A percentile compares a stretch with the other conserved stretches of the same genome.
phyloP scores from a whole-genome alignment of 805 yeast species.

The Lipomyces yamanashiensis region DNA sequence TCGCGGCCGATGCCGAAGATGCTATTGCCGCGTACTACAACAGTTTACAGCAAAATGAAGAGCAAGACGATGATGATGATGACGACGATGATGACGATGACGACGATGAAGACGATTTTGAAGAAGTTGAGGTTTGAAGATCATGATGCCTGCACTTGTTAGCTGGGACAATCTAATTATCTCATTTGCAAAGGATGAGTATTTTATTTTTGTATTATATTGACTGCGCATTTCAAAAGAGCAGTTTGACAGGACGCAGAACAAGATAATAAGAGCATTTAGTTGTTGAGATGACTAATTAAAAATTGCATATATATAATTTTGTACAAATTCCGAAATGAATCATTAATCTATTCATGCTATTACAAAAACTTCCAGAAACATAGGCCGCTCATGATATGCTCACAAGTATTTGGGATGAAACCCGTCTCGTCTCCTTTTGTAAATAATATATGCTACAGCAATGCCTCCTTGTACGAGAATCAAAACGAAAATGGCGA shows the following conservation, averaged over 20 bases:
- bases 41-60: constrained; percentile 67
- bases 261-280: background rate
- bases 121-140: constrained; percentile 28
- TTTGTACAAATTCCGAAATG: background rate
- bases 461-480: constrained; percentile 40
- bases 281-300: background rate
- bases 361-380: background rate
- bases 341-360: background rate
- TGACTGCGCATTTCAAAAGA: background rate
- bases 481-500: constrained; percentile 37
- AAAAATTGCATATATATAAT: background rate
- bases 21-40: constrained; percentile 71
- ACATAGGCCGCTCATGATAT: background rate
- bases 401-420: constrained; percentile 34
- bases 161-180: background rate
- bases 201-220: background rate
- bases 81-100: constrained; percentile 29
- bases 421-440: constrained; percentile 32
- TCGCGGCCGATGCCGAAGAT: constrained; percentile 57
- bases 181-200: background rate
- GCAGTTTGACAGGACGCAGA: background rate
- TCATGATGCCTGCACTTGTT: background rate
- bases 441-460: constrained; percentile 43
- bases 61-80: constrained; percentile 59
- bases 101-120: constrained; percentile 43